These are phyloP conservation scores for Candida orba DNA, from an alignment of 805 yeast species.

Conservation along the genomic window DNA sequence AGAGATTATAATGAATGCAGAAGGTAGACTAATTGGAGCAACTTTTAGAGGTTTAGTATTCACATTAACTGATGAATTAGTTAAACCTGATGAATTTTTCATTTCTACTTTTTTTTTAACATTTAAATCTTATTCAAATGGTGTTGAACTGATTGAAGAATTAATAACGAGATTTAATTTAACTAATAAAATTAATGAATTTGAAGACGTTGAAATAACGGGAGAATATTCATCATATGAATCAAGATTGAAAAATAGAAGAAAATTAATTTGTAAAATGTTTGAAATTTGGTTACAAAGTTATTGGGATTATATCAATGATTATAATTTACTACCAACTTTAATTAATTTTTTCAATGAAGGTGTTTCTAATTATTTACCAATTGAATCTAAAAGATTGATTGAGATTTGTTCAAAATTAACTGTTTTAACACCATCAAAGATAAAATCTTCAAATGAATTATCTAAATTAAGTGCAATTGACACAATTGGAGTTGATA, in stretches of 20 bases:
- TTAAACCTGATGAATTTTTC: conserved; percentile 60
- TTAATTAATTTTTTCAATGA: conserved; percentile 75
- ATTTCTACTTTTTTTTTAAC: conserved; percentile 71
- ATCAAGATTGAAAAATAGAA: conserved; percentile 43
- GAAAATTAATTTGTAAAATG: conserved; percentile 59
- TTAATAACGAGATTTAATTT: conserved; percentile 61
- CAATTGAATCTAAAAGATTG: conserved; percentile 56
- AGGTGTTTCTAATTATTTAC: conserved; percentile 53
- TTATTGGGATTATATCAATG: conserved; percentile 68
- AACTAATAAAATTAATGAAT: conserved; percentile 26
- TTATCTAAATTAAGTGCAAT: not conserved
- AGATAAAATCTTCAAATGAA: conserved; percentile 21
- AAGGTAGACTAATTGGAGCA: conserved; percentile 55
- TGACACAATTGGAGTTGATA: not conserved
- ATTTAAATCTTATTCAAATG: conserved; percentile 63
- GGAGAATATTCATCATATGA: conserved; percentile 31
- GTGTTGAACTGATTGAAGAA: conserved; percentile 61
- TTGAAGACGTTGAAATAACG: conserved; percentile 27
- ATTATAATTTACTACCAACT: conserved; percentile 56
- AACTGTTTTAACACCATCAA: conserved; percentile 47
- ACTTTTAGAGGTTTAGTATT: conserved; percentile 63
- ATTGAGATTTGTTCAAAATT: conserved; percentile 57
- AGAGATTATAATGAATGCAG: conserved; percentile 46
- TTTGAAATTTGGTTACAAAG: conserved; percentile 85
- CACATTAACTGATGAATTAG: conserved; percentile 57